A percentile compares a stretch with the other conserved stretches of the same genome.
Evolutionary conservation across 1,139 yeast species (phyloP).

Genomic region (Fermentozyma sake): DNA sequence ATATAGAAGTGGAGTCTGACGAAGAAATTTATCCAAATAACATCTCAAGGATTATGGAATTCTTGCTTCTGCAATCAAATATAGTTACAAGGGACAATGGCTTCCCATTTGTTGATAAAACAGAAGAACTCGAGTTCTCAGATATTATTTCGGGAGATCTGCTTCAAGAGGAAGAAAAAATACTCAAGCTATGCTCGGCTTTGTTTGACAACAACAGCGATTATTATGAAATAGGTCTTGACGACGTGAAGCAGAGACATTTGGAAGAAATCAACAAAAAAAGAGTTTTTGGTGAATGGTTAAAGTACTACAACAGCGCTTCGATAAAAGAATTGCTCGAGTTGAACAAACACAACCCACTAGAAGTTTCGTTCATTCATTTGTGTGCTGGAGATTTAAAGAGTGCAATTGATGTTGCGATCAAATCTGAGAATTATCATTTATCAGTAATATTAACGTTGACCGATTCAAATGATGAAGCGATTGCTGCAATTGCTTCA

Average conservation of each 20-base stretch:
- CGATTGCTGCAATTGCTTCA: conserved; percentile 50
- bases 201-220: conserved; percentile 43
- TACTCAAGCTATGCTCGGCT: conserved; percentile 50
- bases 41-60: conserved; percentile 16
- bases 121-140: conserved; percentile 13
- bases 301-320: conserved; percentile 20
- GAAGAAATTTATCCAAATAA: conserved; percentile 17
- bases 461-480: conserved; percentile 62
- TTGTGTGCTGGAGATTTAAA: conserved; percentile 56
- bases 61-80: conserved; percentile 17
- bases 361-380: conserved; percentile 49
- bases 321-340: conserved; percentile 14
- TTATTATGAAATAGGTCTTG: no score
- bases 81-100: conserved; percentile 20
- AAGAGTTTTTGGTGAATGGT: conserved; percentile 42
- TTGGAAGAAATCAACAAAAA: conserved; percentile 21
- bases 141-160: conserved; percentile 15
- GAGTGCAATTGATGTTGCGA: conserved; percentile 59
- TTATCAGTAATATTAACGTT: conserved; percentile 67
- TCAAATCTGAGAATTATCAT: conserved; percentile 58
- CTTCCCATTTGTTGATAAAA: conserved; percentile 21
- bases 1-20: conserved; percentile 11
- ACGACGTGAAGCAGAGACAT: neutral
- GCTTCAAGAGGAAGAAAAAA: conserved; percentile 8
- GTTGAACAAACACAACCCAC: conserved; percentile 15